Evolutionary conservation across 192 early-diverging fungal genomes (phyloP).

Genomic region (Coemansia sp.): DNA sequence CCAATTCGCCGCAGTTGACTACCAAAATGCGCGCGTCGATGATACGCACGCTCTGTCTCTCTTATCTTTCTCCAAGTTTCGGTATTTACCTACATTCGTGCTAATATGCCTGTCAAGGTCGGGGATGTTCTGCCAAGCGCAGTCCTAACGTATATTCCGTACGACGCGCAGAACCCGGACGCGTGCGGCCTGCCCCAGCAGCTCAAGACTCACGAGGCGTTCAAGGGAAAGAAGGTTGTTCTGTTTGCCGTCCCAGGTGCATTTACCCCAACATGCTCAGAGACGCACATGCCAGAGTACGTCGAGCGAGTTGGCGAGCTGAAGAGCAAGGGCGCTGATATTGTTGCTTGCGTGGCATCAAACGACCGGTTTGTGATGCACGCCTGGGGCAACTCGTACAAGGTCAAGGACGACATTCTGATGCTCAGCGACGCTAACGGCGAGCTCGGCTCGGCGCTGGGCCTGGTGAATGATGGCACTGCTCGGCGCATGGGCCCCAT

Average conservation of each 20-base stretch:
- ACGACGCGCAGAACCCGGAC: conserved; percentile 58
- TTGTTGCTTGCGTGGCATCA: conserved; percentile 68
- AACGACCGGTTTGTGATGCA: conserved; percentile 65
- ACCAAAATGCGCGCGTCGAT: not conserved
- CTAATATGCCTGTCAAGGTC: conserved; percentile 52
- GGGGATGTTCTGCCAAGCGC: conserved; percentile 61
- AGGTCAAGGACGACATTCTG: conserved; percentile 50
- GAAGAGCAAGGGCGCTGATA: conserved; percentile 69
- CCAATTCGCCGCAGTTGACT: no score
- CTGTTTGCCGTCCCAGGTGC: conserved; percentile 67
- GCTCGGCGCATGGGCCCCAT: conserved; percentile 66
- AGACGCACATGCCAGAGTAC: conserved; percentile 71
- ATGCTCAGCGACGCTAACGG: conserved; percentile 82
- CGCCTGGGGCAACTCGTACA: conserved; percentile 59
- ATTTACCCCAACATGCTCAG: conserved; percentile 72
- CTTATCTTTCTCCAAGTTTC: not conserved
- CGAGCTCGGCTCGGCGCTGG: conserved; percentile 67
- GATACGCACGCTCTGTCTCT: not conserved
- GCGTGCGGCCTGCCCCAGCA: conserved; percentile 48
- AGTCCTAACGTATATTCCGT: conserved; percentile 59
- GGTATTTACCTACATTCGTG: not conserved
- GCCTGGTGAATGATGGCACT: conserved; percentile 64
- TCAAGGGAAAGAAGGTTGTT: conserved; percentile 61
- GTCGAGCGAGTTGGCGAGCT: conserved; percentile 58
- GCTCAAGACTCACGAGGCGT: conserved; percentile 53